Percentiles rank a stretch among this genome's conserved stretches.
phyloP scores from a whole-genome alignment of 306 rosid genomes.

The Corylus americana region DNA sequence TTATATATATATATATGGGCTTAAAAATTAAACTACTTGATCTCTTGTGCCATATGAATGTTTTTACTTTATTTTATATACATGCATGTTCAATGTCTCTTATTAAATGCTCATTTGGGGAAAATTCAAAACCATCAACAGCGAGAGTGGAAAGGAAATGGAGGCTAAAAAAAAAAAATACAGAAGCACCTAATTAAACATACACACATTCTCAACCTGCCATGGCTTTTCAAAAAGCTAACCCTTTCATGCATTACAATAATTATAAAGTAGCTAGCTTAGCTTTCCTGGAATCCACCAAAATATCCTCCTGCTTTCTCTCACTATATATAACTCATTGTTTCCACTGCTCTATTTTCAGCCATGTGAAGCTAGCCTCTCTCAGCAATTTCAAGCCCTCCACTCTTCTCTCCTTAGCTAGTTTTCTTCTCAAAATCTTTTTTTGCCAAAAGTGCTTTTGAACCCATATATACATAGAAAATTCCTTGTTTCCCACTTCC shows the following conservation, averaged over 20 bases:
- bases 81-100: too few relatives aligned
- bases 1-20: too few relatives aligned
- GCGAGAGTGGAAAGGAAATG: conserved; percentile 27
- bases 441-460: neutral
- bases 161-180: conserved; percentile 14
- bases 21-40: too few relatives aligned
- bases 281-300: conserved; percentile 2
- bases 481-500: neutral
- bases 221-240: conserved; percentile 27
- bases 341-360: conserved; percentile 31
- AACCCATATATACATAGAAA: conserved; percentile 2
- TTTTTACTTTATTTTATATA: too few relatives aligned
- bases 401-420: neutral
- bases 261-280: conserved; percentile 13
- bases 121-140: conserved; percentile 33
- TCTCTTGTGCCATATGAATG: too few relatives aligned
- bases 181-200: conserved; percentile 27
- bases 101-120: neutral
- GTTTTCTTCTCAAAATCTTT: conserved; percentile 7
- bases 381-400: neutral
- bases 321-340: conserved; percentile 24
- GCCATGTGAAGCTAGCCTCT: conserved; percentile 13
- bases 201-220: conserved; percentile 29
- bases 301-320: conserved; percentile 2
- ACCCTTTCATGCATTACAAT: conserved; percentile 6